phyloP scores from a whole-genome alignment of 805 yeast species.

The Wickerhamiella shivajii region DNA sequence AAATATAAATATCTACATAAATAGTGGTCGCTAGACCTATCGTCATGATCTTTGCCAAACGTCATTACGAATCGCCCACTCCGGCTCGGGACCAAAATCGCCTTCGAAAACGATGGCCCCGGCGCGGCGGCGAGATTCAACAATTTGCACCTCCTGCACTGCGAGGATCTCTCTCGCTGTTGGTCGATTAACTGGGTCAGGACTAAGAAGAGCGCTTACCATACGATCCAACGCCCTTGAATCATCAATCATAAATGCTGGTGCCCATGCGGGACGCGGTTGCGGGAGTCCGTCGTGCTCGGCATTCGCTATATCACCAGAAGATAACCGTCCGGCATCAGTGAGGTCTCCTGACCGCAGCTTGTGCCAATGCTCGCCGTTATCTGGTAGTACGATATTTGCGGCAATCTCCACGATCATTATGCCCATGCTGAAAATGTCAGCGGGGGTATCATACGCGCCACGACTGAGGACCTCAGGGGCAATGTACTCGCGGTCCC shows the following conservation, averaged over 20 bases:
- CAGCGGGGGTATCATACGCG: constrained; percentile 81
- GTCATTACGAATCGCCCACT: too few species aligned
- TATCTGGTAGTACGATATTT: constrained; percentile 85
- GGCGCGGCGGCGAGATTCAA: constrained; percentile 8
- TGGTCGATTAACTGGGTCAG: constrained; percentile 71
- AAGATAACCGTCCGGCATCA: constrained; percentile 73
- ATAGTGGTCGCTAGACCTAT: too few species aligned
- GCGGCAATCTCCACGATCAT: constrained; percentile 94
- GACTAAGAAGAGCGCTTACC: constrained; percentile 81
- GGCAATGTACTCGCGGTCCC: constrained; percentile 94
- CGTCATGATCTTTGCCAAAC: too few species aligned
- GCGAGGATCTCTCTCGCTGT: constrained; percentile 56
- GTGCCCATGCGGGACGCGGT: constrained; percentile 61
- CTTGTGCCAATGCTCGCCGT: constrained; percentile 94
- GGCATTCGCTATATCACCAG: constrained; percentile 40
- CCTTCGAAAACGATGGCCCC: constrained; percentile 11
- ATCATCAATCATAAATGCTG: constrained; percentile 63
- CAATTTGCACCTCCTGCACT: constrained; percentile 44
- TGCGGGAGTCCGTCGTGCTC: constrained; percentile 6
- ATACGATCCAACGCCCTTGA: constrained; percentile 57
- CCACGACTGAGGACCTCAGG: constrained; percentile 83
- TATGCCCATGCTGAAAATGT: constrained; percentile 84
- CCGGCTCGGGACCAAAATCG: constrained; percentile 7
- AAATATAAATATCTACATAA: too few species aligned
- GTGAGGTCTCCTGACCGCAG: constrained; percentile 86